phyloP scores from a whole-genome alignment of 768 basidiomycete species.

The Podaxis sp. region DNA sequence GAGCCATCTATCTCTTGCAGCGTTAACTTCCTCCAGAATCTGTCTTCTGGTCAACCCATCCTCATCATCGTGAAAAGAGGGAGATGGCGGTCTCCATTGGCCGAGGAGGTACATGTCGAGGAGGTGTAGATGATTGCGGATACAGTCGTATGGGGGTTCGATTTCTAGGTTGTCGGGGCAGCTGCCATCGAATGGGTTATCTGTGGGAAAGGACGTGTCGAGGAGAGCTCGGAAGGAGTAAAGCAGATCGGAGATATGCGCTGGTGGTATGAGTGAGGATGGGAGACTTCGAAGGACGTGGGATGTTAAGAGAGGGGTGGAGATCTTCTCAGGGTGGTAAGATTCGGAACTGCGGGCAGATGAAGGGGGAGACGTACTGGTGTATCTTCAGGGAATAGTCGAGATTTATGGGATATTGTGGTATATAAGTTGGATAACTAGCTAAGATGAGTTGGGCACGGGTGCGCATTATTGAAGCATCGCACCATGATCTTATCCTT shows the following conservation, averaged over 20 bases:
- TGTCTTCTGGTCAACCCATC: slow-evolving; percentile 4
- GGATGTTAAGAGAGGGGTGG: slow-evolving; percentile 50
- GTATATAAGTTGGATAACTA: slow-evolving; percentile 34
- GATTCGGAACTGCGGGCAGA: background rate
- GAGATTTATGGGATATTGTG: slow-evolving; percentile 29
- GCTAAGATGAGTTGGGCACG: background rate
- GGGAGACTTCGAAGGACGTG: slow-evolving; percentile 46
- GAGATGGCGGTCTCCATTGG: slow-evolving; percentile 36
- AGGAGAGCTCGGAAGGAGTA: slow-evolving; percentile 27
- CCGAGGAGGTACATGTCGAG: slow-evolving; percentile 62
- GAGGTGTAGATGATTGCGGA: slow-evolving; percentile 53
- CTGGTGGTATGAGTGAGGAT: slow-evolving; percentile 32
- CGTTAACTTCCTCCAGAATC: slow-evolving; percentile 23
- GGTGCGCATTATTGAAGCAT: background rate
- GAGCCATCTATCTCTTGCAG: slow-evolving; percentile 40
- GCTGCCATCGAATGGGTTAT: slow-evolving; percentile 27
- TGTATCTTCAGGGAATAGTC: slow-evolving; percentile 28
- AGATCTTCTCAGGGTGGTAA: slow-evolving; percentile 31
- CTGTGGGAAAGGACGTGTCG: slow-evolving; percentile 31
- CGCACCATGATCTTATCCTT: slow-evolving; percentile 55
- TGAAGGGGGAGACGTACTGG: slow-evolving; percentile 22
- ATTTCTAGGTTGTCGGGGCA: slow-evolving; percentile 13
- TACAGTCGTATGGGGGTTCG: slow-evolving; percentile 30
- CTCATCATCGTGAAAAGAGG: slow-evolving; percentile 11
- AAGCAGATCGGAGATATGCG: slow-evolving; percentile 31